phyloP scores from a whole-genome alignment of 2,329 filamentous ascomycete genomes.

The Penicillium freii region DNA sequence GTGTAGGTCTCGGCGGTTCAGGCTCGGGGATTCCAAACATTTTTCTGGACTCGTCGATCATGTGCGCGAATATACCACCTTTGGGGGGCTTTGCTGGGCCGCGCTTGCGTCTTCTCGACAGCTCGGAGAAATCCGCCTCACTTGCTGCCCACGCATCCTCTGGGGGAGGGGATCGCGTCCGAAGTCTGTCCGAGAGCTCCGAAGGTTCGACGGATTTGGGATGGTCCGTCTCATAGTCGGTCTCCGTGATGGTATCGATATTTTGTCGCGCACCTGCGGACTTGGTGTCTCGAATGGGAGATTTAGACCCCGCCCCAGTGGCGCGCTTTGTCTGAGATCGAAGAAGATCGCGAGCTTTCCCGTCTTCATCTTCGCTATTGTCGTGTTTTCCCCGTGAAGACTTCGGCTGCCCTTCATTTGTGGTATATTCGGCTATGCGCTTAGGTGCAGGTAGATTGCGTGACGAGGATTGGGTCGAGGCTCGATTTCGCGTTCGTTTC shows the following conservation, averaged over 20 bases:
- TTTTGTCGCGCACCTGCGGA: slow-evolving; percentile 14
- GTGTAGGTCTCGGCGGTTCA: slow-evolving; percentile 39
- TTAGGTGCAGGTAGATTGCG: slow-evolving; percentile 44
- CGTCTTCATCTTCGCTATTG: slow-evolving; percentile 25
- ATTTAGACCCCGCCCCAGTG: slow-evolving; percentile 25
- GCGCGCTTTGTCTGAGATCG: slow-evolving; percentile 31
- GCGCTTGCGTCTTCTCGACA: slow-evolving; percentile 37
- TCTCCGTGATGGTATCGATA: slow-evolving; percentile 22
- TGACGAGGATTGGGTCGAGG: slow-evolving; percentile 40
- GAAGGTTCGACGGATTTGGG: slow-evolving; percentile 23
- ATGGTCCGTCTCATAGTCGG: slow-evolving; percentile 24
- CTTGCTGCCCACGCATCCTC: slow-evolving; percentile 39
- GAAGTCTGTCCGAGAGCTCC: slow-evolving; percentile 25
- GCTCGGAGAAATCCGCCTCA: slow-evolving; percentile 41
- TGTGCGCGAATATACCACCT: slow-evolving; percentile 45
- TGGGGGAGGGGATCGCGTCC: slow-evolving; percentile 27
- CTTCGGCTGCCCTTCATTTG: slow-evolving; percentile 28
- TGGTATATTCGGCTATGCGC: slow-evolving; percentile 43
- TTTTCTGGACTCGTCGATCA: slow-evolving; percentile 46
- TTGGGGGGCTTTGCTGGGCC: slow-evolving; percentile 39
- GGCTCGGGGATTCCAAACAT: slow-evolving; percentile 45
- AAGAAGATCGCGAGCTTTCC: slow-evolving; percentile 23
- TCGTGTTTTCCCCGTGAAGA: slow-evolving; percentile 31
- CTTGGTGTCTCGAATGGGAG: slow-evolving; percentile 26
- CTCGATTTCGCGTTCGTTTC: slow-evolving; percentile 53